These are phyloP conservation scores for Eimeria tenella DNA, from an alignment of 169 alveolate species.

Conservation along the genomic window DNA sequence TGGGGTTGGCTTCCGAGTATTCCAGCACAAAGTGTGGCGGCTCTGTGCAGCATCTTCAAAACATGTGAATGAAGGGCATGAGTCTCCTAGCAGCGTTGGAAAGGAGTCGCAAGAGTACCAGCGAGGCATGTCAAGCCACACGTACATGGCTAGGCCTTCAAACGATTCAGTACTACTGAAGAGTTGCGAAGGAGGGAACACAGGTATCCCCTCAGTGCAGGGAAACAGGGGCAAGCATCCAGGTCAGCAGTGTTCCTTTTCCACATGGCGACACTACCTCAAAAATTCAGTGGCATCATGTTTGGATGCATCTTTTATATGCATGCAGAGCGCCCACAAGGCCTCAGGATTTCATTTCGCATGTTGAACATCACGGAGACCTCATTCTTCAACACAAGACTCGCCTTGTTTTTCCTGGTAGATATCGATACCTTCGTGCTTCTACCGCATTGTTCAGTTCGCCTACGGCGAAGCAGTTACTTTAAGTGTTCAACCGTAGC, in stretches of 20 bases:
- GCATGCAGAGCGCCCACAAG: slow-evolving; percentile 16
- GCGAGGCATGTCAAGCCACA: slow-evolving; percentile 49
- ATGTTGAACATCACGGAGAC: slow-evolving; percentile 82
- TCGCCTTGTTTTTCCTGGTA: slow-evolving; percentile 80
- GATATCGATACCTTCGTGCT: neutral
- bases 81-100: slow-evolving; percentile 38
- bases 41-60: slow-evolving; percentile 35
- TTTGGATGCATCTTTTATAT: neutral
- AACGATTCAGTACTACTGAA: slow-evolving; percentile 59
- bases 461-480: neutral
- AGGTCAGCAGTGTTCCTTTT: neutral
- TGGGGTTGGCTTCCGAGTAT: neutral
- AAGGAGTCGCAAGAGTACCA: neutral
- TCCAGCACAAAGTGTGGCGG: neutral
- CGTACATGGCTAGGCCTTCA: slow-evolving; percentile 70
- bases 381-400: slow-evolving; percentile 82
- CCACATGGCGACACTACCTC: neutral
- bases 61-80: slow-evolving; percentile 32
- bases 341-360: slow-evolving; percentile 82
- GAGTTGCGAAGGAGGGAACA: slow-evolving; percentile 21
- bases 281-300: too few relatives aligned
- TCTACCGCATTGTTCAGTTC: neutral
- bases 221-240: neutral
- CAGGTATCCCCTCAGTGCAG: neutral
- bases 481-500: neutral